phyloP scores from a whole-genome alignment of 371 early-diverging fungal species.

The Amoeboaphelidium protococcarum region DNA sequence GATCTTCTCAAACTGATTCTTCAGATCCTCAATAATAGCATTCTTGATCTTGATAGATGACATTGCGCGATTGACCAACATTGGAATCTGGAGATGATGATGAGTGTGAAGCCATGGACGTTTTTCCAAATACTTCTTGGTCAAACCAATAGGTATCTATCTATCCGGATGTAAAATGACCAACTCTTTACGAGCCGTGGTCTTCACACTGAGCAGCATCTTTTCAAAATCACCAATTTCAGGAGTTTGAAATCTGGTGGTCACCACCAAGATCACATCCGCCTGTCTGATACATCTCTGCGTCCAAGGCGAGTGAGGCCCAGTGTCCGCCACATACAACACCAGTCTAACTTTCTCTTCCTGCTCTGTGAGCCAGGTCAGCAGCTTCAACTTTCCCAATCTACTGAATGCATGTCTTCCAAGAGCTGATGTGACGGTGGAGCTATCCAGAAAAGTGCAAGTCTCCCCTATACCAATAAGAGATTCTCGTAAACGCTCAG shows the following conservation, averaged over 20 bases:
- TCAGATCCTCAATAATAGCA: not conserved
- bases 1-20: not conserved
- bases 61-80: not conserved
- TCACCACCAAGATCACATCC: constrained; percentile 76
- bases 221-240: constrained; percentile 75
- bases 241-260: constrained; percentile 66
- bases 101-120: constrained; percentile 85
- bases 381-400: constrained; percentile 66
- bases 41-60: not conserved
- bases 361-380: constrained; percentile 71
- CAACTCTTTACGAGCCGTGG: constrained; percentile 85
- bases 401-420: constrained; percentile 75
- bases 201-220: constrained; percentile 62
- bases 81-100: constrained; percentile 44
- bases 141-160: constrained; percentile 43
- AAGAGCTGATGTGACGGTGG: constrained; percentile 43
- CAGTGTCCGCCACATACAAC: constrained; percentile 78
- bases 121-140: constrained; percentile 70
- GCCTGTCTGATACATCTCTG: constrained; percentile 86
- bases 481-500: constrained; percentile 42
- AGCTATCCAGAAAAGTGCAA: constrained; percentile 39
- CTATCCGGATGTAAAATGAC: constrained; percentile 62
- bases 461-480: not conserved
- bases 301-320: constrained; percentile 72
- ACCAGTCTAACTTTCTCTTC: constrained; percentile 66